These are phyloP conservation scores for Micractinium sp. DNA, from an alignment of 139 green algal genomes.

Conservation along the genomic window DNA sequence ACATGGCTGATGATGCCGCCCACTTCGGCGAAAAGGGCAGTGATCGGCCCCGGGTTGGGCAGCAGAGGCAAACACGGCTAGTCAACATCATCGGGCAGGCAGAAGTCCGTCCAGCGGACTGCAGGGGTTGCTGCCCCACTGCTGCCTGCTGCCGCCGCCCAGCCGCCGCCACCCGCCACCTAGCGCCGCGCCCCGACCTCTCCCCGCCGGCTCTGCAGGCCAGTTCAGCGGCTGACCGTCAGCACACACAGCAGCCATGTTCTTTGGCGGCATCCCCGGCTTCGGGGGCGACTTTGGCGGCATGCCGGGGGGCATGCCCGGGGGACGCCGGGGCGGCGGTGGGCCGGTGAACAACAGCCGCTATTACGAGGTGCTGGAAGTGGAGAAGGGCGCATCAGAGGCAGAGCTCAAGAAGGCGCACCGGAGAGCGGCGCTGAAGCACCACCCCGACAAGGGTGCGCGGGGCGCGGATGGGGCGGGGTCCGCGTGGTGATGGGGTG, in stretches of 20 bases:
- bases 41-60: too few species aligned
- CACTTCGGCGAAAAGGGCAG: too few species aligned
- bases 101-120: too few species aligned
- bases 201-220: not conserved
- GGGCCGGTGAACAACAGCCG: conserved; percentile 52
- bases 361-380: conserved; percentile 96
- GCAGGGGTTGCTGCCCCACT: not conserved
- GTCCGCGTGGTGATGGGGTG: too few species aligned
- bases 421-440: conserved; percentile 83
- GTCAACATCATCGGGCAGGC: too few species aligned
- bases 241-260: conserved; percentile 33
- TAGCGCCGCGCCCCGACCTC: not conserved
- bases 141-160: not conserved
- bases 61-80: too few species aligned
- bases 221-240: not conserved
- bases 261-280: conserved; percentile 48
- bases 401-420: conserved; percentile 84
- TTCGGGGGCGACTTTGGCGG: conserved; percentile 43
- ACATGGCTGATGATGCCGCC: too few species aligned
- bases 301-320: conserved; percentile 52
- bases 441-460: conserved; percentile 89
- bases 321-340: conserved; percentile 6
- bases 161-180: not conserved
- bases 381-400: conserved; percentile 73
- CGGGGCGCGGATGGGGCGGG: not conserved